phyloP scores from a whole-genome alignment of 257 asterid genomes.

The Nicotiana attenuata region DNA sequence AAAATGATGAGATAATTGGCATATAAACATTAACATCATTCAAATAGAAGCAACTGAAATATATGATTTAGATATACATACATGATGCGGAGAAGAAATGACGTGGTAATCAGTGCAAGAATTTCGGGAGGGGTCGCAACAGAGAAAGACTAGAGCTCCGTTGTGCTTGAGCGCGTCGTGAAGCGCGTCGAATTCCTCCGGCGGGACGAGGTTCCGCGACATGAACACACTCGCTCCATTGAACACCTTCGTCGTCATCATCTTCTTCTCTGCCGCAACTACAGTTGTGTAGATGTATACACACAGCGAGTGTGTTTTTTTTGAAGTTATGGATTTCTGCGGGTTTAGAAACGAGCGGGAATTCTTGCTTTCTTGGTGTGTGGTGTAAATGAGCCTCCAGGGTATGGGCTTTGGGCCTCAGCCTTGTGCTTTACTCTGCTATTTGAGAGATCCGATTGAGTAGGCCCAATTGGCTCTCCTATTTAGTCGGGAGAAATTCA shows the following conservation, averaged over 20 bases:
- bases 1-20: background rate
- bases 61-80: constrained; percentile 15
- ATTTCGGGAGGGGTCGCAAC: constrained; percentile 89
- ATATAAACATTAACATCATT: background rate
- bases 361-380: background rate
- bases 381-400: background rate
- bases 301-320: background rate
- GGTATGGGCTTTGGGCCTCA: background rate
- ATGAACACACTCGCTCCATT: constrained; percentile 64
- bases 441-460: too few species aligned
- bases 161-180: constrained; percentile 91
- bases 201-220: constrained; percentile 86
- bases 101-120: constrained; percentile 74
- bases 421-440: background rate
- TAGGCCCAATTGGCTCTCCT: too few species aligned
- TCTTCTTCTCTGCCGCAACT: background rate
- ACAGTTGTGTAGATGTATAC: background rate
- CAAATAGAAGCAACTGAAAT: background rate
- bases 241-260: constrained; percentile 66
- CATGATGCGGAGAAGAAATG: constrained; percentile 77
- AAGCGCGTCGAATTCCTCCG: constrained; percentile 84
- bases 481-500: too few species aligned
- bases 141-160: constrained; percentile 75
- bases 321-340: background rate
- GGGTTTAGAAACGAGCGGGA: background rate